A percentile compares a stretch with the other conserved stretches of the same genome.
phyloP scores from a whole-genome alignment of 2,329 filamentous ascomycete species.

The Teratosphaeria gauchensis region DNA sequence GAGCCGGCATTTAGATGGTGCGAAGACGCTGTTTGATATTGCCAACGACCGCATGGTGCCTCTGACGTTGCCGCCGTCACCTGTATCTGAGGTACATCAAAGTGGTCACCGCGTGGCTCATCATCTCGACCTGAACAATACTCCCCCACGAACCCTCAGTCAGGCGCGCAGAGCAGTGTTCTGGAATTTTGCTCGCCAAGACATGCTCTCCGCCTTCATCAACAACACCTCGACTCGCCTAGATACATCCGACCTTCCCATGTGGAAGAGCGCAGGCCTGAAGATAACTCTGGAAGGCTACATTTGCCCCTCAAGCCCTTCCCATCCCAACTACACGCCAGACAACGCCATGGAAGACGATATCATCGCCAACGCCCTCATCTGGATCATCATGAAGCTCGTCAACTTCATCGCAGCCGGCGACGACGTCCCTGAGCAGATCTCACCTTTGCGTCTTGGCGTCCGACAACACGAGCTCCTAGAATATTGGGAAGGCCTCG shows the following conservation, averaged over 20 bases:
- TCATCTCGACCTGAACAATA: background rate
- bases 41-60: conserved; percentile 42
- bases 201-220: conserved; percentile 56
- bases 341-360: conserved; percentile 50
- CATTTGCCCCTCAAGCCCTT: conserved; percentile 38
- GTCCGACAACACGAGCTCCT: conserved; percentile 41
- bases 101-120: conserved; percentile 5
- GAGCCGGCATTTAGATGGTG: conserved; percentile 55
- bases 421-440: conserved; percentile 37
- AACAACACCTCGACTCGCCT: conserved; percentile 52
- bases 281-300: conserved; percentile 46
- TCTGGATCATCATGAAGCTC: conserved; percentile 58
- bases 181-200: conserved; percentile 59
- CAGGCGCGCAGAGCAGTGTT: conserved; percentile 51
- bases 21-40: conserved; percentile 52
- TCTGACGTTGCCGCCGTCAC: conserved; percentile 33
- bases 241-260: conserved; percentile 50
- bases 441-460: conserved; percentile 32
- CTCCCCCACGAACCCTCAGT: conserved; percentile 31
- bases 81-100: conserved; percentile 17
- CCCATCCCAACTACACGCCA: conserved; percentile 32
- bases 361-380: conserved; percentile 52
- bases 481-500: conserved; percentile 46
- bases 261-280: conserved; percentile 57
- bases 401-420: conserved; percentile 54